These are phyloP conservation scores for Trypanosoma brucei DNA, from an alignment of 208 protist species.

Conservation along the genomic window DNA sequence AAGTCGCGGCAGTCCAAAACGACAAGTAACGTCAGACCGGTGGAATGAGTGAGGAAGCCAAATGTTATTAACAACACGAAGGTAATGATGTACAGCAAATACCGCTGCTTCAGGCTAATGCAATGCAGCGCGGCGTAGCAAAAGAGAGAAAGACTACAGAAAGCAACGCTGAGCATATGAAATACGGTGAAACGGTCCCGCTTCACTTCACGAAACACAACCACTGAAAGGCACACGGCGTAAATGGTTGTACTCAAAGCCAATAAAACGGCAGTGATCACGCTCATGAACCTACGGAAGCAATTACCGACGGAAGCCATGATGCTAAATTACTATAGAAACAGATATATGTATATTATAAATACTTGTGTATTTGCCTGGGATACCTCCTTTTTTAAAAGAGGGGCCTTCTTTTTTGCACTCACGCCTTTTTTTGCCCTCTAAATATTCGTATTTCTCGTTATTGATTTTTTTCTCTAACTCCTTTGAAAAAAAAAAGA, in stretches of 20 bases:
- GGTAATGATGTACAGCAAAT: slow-evolving; percentile 74
- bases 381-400: too few species aligned
- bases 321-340: neutral
- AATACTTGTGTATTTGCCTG: too few species aligned
- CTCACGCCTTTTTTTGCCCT: too few species aligned
- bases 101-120: slow-evolving; percentile 71
- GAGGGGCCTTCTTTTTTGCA: too few species aligned
- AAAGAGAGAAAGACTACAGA: slow-evolving; percentile 43
- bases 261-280: neutral
- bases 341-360: too few species aligned
- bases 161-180: slow-evolving; percentile 70
- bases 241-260: slow-evolving; percentile 43
- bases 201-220: slow-evolving; percentile 48
- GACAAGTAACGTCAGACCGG: slow-evolving; percentile 51
- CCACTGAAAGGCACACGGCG: slow-evolving; percentile 43
- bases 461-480: too few species aligned
- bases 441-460: too few species aligned
- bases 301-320: neutral
- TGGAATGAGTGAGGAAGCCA: slow-evolving; percentile 60
- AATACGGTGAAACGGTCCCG: slow-evolving; percentile 58
- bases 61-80: slow-evolving; percentile 49
- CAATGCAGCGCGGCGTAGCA: slow-evolving; percentile 74
- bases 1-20: slow-evolving; percentile 53
- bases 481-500: too few species aligned
- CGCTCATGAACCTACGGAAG: neutral